Base-by-base conservation (phyloP, 345 rosid genomes). In the Heritiera fomes region DNA sequence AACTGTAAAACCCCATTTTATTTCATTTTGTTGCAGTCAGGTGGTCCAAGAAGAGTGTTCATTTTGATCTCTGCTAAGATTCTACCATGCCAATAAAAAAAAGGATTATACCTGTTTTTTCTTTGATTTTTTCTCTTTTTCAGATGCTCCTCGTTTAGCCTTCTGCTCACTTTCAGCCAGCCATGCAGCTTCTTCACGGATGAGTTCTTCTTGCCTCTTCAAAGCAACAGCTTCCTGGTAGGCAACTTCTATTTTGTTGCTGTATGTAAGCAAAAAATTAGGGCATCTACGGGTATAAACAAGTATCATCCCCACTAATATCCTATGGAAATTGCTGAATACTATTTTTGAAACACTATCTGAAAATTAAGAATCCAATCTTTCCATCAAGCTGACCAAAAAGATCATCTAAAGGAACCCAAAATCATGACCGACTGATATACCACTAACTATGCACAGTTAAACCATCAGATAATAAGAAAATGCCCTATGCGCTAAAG, bases 181-280 rank as follows among this genome's bases (percentile, higher is more conserved):
- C 87, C 94, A 88, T 18, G 91, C 94, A 78, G 87, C 97, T 87
- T 95, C 98, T 86, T 95, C 98, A 68, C 95, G 97, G 76, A 95
- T 95, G 78, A 95, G 91, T 86, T 94, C 97, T 80, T 95, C 99
- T 85, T 95, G 99, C 89, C 92, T 91, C 86, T 85, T 90, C 88
- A 87, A 84, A 61, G 99, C 97, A 85, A 92, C 90, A 47, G 97
- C 95, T 83, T 95, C 99, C 91, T 90, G 97, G 83, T 96, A 92
- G 73, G 99, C 90, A 86, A 86, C 95, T 85, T 94, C 97, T 84
- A 94, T 90, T 81, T 91, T 96, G 80, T 88, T 89, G 89, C 98
- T 94, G 90, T 73, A 86, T 10, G 12, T 38, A 82, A 78, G 15
- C 43, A 68, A 61, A 45, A 79, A 81, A 46, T 75, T 76, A 80